Conservation (phyloP, 176 grass and related monocot genomes). For the Juncus effusus region DNA sequence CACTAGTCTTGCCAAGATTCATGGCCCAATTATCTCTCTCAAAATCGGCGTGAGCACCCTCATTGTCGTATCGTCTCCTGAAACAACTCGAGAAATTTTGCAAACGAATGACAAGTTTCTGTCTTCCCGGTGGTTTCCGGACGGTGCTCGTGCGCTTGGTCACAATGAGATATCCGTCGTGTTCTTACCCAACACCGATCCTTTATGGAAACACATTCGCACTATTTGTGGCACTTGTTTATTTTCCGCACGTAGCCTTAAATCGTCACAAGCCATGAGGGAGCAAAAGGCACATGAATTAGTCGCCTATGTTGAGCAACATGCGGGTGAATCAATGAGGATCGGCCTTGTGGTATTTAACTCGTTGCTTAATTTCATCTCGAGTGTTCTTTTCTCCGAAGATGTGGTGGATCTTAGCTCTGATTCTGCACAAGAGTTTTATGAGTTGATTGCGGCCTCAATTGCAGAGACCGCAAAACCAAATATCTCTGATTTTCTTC, state of each 20-base stretch:
- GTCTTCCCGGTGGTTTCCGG: slow-evolving; percentile 5
- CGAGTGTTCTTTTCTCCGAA: slow-evolving; percentile 13
- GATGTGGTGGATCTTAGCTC: slow-evolving; percentile 23
- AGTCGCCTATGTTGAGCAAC: not conserved
- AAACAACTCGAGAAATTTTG: slow-evolving; percentile 10
- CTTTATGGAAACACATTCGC: slow-evolving; percentile 4
- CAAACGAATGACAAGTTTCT: slow-evolving; percentile 20
- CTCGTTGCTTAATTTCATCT: slow-evolving; percentile 15
- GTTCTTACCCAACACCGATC: not conserved
- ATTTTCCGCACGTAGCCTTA: not conserved
- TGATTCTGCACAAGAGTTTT: slow-evolving; percentile 22
- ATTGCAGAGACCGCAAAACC: not conserved
- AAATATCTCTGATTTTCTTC: slow-evolving; percentile 19
- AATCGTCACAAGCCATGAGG: slow-evolving; percentile 5
- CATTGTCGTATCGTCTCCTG: slow-evolving; percentile 12
- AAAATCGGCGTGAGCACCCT: slow-evolving; percentile 1
- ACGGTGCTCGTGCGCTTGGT: not conserved
- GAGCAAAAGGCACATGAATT: slow-evolving; percentile 15
- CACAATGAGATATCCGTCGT: slow-evolving; percentile 11
- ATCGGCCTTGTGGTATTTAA: not conserved
- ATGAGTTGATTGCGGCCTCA: not conserved
- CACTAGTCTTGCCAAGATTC: slow-evolving; percentile 13
- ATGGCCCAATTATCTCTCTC: slow-evolving; percentile 18
- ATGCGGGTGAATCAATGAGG: not conserved
- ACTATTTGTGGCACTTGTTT: not conserved